These are phyloP conservation scores for Chenopodium suecicum DNA, from an alignment of 148 eudicot genomes.

Conservation along the genomic window DNA sequence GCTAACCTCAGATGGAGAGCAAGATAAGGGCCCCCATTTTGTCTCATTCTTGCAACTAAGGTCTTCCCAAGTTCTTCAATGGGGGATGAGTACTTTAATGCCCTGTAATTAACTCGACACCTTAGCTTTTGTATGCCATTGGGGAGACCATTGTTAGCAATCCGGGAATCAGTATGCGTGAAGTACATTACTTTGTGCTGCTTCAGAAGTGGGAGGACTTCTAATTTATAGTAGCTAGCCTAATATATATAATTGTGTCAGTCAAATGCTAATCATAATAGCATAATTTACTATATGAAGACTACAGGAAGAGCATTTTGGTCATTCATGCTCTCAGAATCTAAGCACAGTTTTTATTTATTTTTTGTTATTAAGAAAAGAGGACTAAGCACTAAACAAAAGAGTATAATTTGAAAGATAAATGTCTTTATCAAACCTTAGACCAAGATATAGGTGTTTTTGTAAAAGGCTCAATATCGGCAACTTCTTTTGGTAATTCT, in stretches of 20 bases:
- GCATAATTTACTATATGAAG: neutral
- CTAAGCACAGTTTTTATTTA: neutral
- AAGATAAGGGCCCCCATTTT: conserved; percentile 71
- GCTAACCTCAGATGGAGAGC: conserved; percentile 89
- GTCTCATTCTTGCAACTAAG: conserved; percentile 81
- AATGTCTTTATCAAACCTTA: conserved; percentile 50
- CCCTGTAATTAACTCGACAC: conserved; percentile 87
- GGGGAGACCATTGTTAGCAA: conserved; percentile 82
- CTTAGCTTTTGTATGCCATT: conserved; percentile 79
- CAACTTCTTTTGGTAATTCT: conserved; percentile 59
- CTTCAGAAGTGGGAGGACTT: conserved; percentile 84
- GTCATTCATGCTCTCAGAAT: neutral
- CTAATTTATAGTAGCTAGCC: conserved; percentile 84
- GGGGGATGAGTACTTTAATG: conserved; percentile 81
- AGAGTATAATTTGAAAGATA: neutral
- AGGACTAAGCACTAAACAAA: neutral
- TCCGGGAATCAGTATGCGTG: conserved; percentile 91
- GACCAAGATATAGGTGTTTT: conserved; percentile 98
- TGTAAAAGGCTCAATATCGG: conserved; percentile 64
- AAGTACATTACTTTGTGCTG: conserved; percentile 88
- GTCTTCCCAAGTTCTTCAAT: conserved; percentile 78
- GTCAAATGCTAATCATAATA: conserved; percentile 5
- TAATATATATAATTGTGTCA: conserved; percentile 30
- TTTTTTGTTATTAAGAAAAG: neutral
- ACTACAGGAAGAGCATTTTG: neutral